Evolutionary conservation across 2,329 filamentous ascomycete species (phyloP).

Genomic region (Colletotrichum simmondsii): DNA sequence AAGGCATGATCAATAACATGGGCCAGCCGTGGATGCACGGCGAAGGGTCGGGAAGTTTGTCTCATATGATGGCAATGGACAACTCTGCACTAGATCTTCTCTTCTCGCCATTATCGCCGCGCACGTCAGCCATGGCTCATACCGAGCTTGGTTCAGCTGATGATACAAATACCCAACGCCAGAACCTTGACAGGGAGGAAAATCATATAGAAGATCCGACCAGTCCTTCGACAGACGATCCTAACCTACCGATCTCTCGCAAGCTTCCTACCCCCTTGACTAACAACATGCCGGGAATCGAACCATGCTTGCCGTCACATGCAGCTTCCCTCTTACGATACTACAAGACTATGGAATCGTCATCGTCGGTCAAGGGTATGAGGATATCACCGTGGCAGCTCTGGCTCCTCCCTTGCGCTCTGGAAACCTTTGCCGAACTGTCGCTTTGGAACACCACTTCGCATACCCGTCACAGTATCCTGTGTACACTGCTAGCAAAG

Average conservation of each 20-base stretch:
- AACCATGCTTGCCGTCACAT: constrained; percentile 31
- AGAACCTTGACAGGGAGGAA: neutral
- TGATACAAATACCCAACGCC: neutral
- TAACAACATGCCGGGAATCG: neutral
- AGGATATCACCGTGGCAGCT: constrained; percentile 56
- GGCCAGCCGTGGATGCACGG: constrained; percentile 13
- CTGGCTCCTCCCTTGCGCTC: constrained; percentile 52
- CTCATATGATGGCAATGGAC: constrained; percentile 14
- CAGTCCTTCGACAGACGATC: neutral
- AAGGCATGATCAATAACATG: neutral
- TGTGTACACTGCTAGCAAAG: constrained; percentile 53
- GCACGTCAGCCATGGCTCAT: neutral
- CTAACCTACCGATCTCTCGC: neutral
- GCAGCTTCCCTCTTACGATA: constrained; percentile 42
- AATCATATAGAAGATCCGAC: neutral
- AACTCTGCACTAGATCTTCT: neutral
- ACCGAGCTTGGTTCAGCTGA: neutral
- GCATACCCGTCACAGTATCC: constrained; percentile 49
- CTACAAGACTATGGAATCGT: constrained; percentile 44
- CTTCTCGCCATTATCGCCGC: neutral
- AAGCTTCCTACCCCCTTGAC: neutral
- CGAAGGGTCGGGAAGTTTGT: neutral
- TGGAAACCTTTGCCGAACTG: constrained; percentile 53
- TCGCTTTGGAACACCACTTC: constrained; percentile 51
- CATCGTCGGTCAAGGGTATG: constrained; percentile 42